phyloP scores from a whole-genome alignment of 1,284 basidiomycete genomes.

The Kalmanozyma brasiliensis region DNA sequence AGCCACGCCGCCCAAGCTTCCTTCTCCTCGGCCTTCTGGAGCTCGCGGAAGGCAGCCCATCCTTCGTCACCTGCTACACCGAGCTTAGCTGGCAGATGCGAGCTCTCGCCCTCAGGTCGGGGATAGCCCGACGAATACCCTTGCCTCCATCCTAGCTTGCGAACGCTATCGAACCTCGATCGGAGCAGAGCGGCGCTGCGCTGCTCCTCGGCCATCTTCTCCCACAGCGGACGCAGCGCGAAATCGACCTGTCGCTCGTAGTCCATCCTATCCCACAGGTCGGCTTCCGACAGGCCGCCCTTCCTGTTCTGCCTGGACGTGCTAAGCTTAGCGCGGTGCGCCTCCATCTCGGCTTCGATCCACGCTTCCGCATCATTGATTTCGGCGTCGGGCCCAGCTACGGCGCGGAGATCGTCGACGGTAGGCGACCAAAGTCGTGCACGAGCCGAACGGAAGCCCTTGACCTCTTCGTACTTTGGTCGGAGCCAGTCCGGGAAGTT shows the following conservation, averaged over 20 bases:
- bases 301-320: neutral
- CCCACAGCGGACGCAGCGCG: conserved; percentile 44
- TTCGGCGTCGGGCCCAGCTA: conserved; percentile 5
- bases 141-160: conserved; percentile 63
- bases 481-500: conserved; percentile 25
- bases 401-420: conserved; percentile 11
- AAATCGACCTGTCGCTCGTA: conserved; percentile 49
- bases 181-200: conserved; percentile 36
- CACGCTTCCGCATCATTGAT: conserved; percentile 24
- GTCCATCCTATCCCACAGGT: conserved; percentile 40
- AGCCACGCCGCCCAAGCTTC: conserved; percentile 60
- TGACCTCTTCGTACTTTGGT: conserved; percentile 23
- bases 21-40: conserved; percentile 44
- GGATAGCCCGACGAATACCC: conserved; percentile 65
- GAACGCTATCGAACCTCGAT: conserved; percentile 47
- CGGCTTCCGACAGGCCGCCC: conserved; percentile 2
- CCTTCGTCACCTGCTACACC: conserved; percentile 21
- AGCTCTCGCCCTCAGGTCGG: conserved; percentile 17
- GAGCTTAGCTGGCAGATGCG: conserved; percentile 25
- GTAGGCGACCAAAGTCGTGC: conserved; percentile 46
- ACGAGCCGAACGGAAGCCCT: conserved; percentile 45
- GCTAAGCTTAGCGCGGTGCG: conserved; percentile 11
- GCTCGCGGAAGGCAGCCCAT: conserved; percentile 31
- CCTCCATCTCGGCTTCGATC: conserved; percentile 21
- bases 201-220: conserved; percentile 24